phyloP scores from a whole-genome alignment of 192 early-diverging fungal genomes.

The Spinellus fusiger region DNA sequence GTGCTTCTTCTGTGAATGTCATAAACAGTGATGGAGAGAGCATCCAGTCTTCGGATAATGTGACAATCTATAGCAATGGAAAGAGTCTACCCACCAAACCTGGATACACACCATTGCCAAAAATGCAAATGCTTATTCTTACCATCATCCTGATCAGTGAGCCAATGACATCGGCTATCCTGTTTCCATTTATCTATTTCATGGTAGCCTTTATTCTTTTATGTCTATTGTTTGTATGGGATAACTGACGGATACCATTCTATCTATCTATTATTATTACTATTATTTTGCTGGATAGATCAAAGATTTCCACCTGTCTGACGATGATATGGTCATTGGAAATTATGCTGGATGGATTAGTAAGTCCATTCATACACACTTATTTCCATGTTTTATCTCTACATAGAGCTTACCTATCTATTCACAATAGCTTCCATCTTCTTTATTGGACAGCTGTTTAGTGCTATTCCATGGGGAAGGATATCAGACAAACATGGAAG shows the following conservation, averaged over 20 bases:
- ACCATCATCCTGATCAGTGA: constrained; percentile 55
- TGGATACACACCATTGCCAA: constrained; percentile 37
- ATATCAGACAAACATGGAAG: constrained; percentile 78
- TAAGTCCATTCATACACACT: constrained; percentile 12
- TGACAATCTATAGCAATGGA: neutral
- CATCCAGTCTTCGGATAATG: neutral
- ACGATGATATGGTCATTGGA: constrained; percentile 71
- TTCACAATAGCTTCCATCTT: constrained; percentile 51
- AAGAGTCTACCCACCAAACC: neutral
- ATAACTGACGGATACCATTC: neutral
- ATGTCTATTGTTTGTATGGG: too few relatives aligned
- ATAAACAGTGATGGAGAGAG: neutral
- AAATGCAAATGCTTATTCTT: constrained; percentile 42
- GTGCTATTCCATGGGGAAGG: constrained; percentile 63
- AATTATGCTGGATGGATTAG: constrained; percentile 72
- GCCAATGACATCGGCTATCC: constrained; percentile 62
- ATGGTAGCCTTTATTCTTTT: constrained; percentile 42
- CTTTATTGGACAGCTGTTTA: constrained; percentile 64
- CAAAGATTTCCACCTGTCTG: constrained; percentile 62
- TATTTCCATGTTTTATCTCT: neutral
- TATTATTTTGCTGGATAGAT: constrained; percentile 29
- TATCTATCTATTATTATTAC: neutral
- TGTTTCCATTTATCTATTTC: constrained; percentile 84
- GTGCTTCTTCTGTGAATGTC: too few relatives aligned
- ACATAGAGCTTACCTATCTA: too few relatives aligned